Evolutionary conservation across 2,329 filamentous ascomycete species (phyloP), one percentile per base, ranked within the genome.

Genomic region (Elsinoe ampelina): DNA sequence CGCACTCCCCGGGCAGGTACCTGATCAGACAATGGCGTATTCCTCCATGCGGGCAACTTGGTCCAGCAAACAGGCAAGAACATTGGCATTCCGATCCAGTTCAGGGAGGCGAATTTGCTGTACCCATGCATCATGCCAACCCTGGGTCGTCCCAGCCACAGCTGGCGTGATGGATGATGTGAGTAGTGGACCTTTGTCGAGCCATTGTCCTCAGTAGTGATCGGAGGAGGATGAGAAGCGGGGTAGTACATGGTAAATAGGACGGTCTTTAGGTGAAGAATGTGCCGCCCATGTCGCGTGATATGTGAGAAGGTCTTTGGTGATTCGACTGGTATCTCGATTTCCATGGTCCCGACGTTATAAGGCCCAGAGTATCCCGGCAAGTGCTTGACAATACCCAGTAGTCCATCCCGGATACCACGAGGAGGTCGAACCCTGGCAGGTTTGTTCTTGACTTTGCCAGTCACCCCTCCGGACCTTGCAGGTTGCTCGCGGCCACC

Each of bases 221-320:
- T n/a, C 20, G 70, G 70, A 8, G 72, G 70, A 12, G 69, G 67
- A 19, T 68, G 64, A 15, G 66, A 62, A 43, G 79, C 77, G 1
- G 83, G 83, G 65, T 86, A 86, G 67, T 82, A 86, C n/a, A 86
- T 68, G 0, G 79, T 79, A 68, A 86, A 79, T 3, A 86, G 72
- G 7, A 85, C 80, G 0, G 83, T 85, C 59, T 82, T 75, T 12
- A 81, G 67, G 55, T 79, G 71, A 12, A 82, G 66, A 6, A 80
- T 59, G 60, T 77, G 73, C 55, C 70, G 68, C 54, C 74, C 68
- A 22, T 77, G 61, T 36, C 78, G 70, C 34, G 70, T 78, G 57
- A 80, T 80, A 55, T 78, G 64, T 1, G 77, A 78, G 61, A 80
- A 77, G 0, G 71, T 64, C 35, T 73, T 68, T 1, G 78, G 77